These are phyloP conservation scores for Spathaspora girioi DNA, from an alignment of 805 yeast species.

Conservation along the genomic window DNA sequence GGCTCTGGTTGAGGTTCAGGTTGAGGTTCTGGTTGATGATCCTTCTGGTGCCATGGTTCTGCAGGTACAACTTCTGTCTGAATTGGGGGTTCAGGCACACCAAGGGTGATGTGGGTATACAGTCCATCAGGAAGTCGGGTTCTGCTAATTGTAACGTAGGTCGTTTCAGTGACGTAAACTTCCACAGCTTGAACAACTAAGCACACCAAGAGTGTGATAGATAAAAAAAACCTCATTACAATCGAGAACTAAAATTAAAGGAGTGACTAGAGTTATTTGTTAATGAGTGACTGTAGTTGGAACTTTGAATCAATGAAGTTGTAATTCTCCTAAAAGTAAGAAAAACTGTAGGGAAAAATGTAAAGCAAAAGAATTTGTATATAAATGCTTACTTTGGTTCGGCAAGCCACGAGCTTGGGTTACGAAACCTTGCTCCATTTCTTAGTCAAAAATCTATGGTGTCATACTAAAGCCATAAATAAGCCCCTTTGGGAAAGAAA, in stretches of 20 bases:
- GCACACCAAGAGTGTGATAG: neutral
- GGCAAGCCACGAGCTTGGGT: too few relatives aligned
- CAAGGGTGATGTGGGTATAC: neutral
- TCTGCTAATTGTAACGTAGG: conserved; percentile 18
- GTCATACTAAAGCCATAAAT: too few relatives aligned
- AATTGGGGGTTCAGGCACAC: neutral
- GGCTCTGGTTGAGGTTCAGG: neutral
- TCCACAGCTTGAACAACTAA: conserved; percentile 15
- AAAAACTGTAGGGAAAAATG: neutral
- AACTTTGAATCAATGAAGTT: neutral
- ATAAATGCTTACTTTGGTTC: too few relatives aligned
- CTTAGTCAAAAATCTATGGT: too few relatives aligned
- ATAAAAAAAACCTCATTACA: neutral
- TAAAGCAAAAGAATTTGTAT: neutral
- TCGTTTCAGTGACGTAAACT: conserved; percentile 23
- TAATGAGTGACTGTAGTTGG: neutral
- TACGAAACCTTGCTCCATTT: too few relatives aligned
- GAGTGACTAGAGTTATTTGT: neutral
- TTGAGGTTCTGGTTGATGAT: conserved; percentile 1
- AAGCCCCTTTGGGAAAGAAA: too few relatives aligned
- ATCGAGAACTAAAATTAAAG: neutral
- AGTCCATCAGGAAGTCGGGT: neutral
- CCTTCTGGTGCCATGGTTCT: too few relatives aligned
- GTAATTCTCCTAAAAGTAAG: neutral
- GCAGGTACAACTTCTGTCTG: conserved; percentile 5